Base-by-base conservation (phyloP, 2,329 filamentous ascomycete genomes). In the Colletotrichum scovillei region DNA sequence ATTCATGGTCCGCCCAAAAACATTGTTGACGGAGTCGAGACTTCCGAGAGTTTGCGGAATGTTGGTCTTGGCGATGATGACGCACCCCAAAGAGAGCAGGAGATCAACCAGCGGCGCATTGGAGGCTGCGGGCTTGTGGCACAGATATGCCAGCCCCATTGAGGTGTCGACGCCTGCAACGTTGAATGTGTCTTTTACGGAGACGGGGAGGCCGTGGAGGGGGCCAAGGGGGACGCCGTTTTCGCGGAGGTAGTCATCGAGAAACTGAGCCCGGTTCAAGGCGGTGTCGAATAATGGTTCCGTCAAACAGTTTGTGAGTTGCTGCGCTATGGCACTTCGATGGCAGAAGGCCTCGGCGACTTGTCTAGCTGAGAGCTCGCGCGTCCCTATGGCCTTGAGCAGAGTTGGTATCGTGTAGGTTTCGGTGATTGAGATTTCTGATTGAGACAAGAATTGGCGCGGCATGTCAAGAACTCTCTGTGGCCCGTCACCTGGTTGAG, bases 151-250 rank as follows among this genome's bases (percentile, higher is more conserved):
- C 49, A 82, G 80, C 1, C 82, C 84, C 79, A 84, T 84, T 0
- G 81, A 80, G 0, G 84, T 89, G 72, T 89, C 87, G 3, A 88
- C 82, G 1, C 86, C 86, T 78, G 79, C 78, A 55, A 83, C 77
- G 46, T 79, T 74, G 75, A 87, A 85, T 66, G 86, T 83, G 60
- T 87, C 84, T 70, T 86, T 88, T 49, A 88, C 74, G 38, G 83
- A 84, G 60, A 93, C 83, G 0, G 91, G 90, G 0, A 93, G 82
- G 7, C 91, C 91, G 77, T 92, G 90, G 0, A 93, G 82, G 1
- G 91, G 90, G 0, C 91, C 91, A 2, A 88, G 78, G 1, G 86
- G 82, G 60, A 79, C 81, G 0, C 82, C 82, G 28, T 86, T 79
- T 22, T 82, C 74, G 11, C 79, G 79, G 35, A 83, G 84, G 73